phyloP scores from a whole-genome alignment of 257 asterid species.

The Scutellaria galericulata region DNA sequence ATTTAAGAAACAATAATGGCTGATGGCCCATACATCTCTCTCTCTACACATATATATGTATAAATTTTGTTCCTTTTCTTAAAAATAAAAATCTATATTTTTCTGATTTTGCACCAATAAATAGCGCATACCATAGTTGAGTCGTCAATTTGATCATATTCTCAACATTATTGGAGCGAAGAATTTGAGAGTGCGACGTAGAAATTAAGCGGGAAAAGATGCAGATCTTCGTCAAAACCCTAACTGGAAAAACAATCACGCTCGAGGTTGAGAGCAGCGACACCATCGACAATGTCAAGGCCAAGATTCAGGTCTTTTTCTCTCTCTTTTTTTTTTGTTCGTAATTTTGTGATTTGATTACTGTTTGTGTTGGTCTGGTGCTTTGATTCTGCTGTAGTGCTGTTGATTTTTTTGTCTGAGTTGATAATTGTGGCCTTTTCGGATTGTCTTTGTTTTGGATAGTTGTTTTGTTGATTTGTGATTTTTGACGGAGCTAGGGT shows the following conservation, averaged over 20 bases:
- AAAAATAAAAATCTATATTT: not conserved
- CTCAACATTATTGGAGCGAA: slow-evolving; percentile 13
- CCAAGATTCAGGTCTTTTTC: slow-evolving; percentile 75
- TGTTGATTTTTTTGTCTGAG: not conserved
- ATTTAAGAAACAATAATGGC: slow-evolving; percentile 22
- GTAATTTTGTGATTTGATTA: not conserved
- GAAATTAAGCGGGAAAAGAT: slow-evolving; percentile 42
- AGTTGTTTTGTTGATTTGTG: not conserved
- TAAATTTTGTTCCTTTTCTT: too few relatives aligned
- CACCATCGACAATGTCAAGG: slow-evolving; percentile 80
- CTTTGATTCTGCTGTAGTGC: not conserved
- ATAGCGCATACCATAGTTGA: slow-evolving; percentile 5
- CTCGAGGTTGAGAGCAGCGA: slow-evolving; percentile 87
- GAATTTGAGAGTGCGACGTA: slow-evolving; percentile 23
- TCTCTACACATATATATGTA: too few relatives aligned
- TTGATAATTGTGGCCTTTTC: not conserved
- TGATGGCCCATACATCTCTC: not conserved
- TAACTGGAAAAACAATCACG: slow-evolving; percentile 79
- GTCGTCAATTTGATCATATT: slow-evolving; percentile 18
- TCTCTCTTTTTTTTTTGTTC: not conserved
- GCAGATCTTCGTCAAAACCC: slow-evolving; percentile 95
- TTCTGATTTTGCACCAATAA: slow-evolving; percentile 25
- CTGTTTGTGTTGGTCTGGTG: not conserved
- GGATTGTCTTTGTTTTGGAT: slow-evolving; percentile 8
- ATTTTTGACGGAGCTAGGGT: slow-evolving; percentile 36